Evolutionary conservation across 2,329 filamentous ascomycete species (phyloP).

Genomic region (Paraconiothyrium brasiliense): DNA sequence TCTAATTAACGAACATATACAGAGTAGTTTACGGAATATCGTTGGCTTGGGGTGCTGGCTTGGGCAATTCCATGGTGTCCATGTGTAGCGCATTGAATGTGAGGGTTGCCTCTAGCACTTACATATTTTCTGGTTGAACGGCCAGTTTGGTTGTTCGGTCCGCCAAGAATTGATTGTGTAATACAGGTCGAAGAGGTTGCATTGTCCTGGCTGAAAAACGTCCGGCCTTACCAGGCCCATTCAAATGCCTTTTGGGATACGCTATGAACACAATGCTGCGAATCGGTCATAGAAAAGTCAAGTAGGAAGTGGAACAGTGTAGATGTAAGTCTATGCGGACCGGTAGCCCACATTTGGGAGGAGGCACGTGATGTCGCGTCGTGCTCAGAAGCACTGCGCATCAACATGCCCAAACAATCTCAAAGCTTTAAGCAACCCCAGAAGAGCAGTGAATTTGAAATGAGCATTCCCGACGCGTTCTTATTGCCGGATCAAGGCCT

Average conservation of each 20-base stretch:
- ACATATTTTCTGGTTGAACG: background rate
- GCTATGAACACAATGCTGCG: background rate
- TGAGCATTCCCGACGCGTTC: background rate
- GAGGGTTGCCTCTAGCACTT: background rate
- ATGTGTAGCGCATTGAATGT: background rate
- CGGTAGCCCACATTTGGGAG: background rate
- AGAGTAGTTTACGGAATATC: too few species aligned
- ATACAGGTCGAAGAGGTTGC: background rate
- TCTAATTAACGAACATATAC: background rate
- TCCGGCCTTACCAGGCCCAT: background rate
- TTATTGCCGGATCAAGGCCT: background rate
- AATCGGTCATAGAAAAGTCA: background rate
- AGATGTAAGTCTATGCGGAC: background rate
- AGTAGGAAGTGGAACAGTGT: background rate
- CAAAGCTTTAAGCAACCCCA: background rate
- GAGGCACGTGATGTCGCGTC: conserved; percentile 4
- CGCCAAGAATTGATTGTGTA: background rate
- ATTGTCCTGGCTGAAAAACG: background rate
- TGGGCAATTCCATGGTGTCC: background rate
- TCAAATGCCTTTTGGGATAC: background rate
- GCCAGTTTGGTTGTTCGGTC: background rate
- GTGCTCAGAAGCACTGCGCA: too few species aligned
- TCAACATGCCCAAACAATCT: background rate
- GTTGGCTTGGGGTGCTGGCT: too few species aligned
- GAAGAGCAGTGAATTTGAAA: background rate